Evolutionary conservation across 352 stramenopile species (phyloP), one percentile per base, ranked within the genome.

Genomic region (Pilasporangium apinafurcum): DNA sequence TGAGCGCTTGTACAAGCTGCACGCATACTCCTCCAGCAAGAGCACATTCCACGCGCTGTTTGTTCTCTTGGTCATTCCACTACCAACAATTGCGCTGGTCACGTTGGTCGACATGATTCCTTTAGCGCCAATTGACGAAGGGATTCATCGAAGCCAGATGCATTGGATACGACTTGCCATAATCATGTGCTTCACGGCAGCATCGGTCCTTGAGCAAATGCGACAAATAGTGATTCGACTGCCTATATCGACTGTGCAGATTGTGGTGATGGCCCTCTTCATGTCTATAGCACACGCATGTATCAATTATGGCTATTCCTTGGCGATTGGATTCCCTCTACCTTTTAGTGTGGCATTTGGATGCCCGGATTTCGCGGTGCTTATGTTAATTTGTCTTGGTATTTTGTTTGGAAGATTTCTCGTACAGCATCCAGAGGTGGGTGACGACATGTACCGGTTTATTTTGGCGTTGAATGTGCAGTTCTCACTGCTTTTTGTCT

Each of bases 241-340:
- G n/a, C 40, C 40, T 10, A 10, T 25, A 21, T 28, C 40, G 12
- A 39, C 10, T 14, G 7, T 21, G 1, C 34, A 39, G 16, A 39
- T 39, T 5, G n/a, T 24, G n/a, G 22, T 27, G 61, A 13, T 38
- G 42, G 8, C 41, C 39, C 1, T 21, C 33, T 4, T 33, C 34
- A 39, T 45, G 25, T 49, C 6, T 37, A 28, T 2, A 12, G 32
- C 14, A 31, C 49, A 2, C 14, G 54, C 14, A 55, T 59, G 34
- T 10, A 39, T 39, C 34, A 3, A 39, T 39, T 20, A 8, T 25
- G 22, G 10, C 1, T 9, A 62, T 5, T 48, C 55, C 0, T 8
- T 50, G 8, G 8, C 8, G 0, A 56, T 78, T 25, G 62, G 62
- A 0, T 74, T 65, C 34, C 59, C 59, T 3, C 31, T 74, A 7